A percentile compares a stretch with the other conserved stretches of the same genome.
Conservation (phyloP, 805 yeast species). For the Nakazawaea pomicola region DNA sequence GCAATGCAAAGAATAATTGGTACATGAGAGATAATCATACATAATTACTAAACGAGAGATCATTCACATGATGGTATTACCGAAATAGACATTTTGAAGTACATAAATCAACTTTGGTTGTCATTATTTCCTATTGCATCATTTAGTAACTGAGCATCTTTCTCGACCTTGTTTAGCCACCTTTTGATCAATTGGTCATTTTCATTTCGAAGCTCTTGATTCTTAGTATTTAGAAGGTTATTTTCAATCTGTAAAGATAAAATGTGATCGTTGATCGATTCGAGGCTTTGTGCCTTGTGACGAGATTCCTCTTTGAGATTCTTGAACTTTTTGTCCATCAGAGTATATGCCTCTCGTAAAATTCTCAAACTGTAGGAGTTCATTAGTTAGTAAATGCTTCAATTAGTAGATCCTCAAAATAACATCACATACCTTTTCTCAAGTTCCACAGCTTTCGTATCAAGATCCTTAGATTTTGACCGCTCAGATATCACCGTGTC, state of each 20-base stretch:
- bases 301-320: slow-evolving; percentile 26
- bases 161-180: slow-evolving; percentile 38
- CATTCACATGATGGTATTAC: too few relatives aligned
- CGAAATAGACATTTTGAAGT: too few relatives aligned
- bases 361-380: slow-evolving; percentile 15
- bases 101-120: slow-evolving; percentile 19
- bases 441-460: background rate
- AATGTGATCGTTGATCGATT: slow-evolving; percentile 44
- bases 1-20: too few relatives aligned
- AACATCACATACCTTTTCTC: slow-evolving; percentile 13
- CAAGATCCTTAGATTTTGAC: background rate
- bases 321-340: slow-evolving; percentile 16
- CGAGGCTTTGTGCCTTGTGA: slow-evolving; percentile 40
- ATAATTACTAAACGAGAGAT: too few relatives aligned
- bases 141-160: slow-evolving; percentile 38
- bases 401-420: too few relatives aligned
- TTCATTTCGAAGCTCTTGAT: slow-evolving; percentile 28
- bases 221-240: slow-evolving; percentile 33
- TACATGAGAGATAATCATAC: too few relatives aligned
- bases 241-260: slow-evolving; percentile 45
- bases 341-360: slow-evolving; percentile 21
- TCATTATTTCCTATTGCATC: slow-evolving; percentile 32
- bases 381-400: too few relatives aligned
- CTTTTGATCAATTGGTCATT: slow-evolving; percentile 34
- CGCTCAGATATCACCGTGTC: too few relatives aligned